These are phyloP conservation scores for Iris macrosiphon DNA, from an alignment of 106 monocot species.

Conservation along the genomic window DNA sequence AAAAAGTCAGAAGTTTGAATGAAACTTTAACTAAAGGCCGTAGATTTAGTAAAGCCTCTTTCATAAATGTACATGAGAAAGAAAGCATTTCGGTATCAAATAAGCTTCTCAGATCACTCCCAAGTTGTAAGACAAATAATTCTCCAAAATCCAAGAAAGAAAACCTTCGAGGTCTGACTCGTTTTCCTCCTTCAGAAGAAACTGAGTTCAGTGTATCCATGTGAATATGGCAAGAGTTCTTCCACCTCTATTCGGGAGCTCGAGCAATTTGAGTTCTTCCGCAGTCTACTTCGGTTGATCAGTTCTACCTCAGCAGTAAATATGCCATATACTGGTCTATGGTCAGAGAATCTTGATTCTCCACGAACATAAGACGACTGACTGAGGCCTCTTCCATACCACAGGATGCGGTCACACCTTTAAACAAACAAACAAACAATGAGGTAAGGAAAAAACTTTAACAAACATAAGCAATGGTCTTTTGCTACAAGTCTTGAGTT, in stretches of 20 bases:
- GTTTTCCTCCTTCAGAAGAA: slow-evolving; percentile 48
- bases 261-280: slow-evolving; percentile 28
- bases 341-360: slow-evolving; percentile 66
- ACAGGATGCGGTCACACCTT: slow-evolving; percentile 80
- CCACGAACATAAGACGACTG: slow-evolving; percentile 57
- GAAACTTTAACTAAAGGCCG: too few relatives aligned
- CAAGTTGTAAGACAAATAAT: too few relatives aligned
- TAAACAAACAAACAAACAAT: too few relatives aligned
- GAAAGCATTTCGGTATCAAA: too few relatives aligned
- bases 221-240: slow-evolving; percentile 49
- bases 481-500: neutral
- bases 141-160: too few relatives aligned
- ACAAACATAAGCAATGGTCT: neutral
- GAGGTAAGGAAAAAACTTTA: neutral
- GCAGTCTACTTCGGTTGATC: slow-evolving; percentile 23
- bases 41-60: too few relatives aligned
- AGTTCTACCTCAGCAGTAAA: slow-evolving; percentile 52
- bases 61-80: too few relatives aligned
- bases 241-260: slow-evolving; percentile 48
- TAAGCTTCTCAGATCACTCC: too few relatives aligned
- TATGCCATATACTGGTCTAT: slow-evolving; percentile 60
- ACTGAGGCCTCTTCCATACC: slow-evolving; percentile 57
- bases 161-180: too few relatives aligned
- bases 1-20: too few relatives aligned
- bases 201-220: slow-evolving; percentile 41